Percentiles rank a stretch among this genome's conserved stretches.
phyloP scores from a whole-genome alignment of 1,284 basidiomycete species.

The Fistulinella staudtii region DNA sequence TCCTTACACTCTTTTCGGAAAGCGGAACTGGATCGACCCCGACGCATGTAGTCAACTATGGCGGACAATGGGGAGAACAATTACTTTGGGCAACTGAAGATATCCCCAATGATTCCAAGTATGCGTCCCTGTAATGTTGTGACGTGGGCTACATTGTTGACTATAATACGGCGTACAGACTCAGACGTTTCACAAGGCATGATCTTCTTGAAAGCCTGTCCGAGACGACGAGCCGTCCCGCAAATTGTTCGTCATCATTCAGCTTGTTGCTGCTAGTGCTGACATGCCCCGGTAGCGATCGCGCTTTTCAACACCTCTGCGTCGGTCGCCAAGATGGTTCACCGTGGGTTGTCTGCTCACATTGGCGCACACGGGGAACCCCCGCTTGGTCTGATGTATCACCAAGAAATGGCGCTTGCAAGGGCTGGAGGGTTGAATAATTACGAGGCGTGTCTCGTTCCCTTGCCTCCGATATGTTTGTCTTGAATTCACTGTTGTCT shows the following conservation, averaged over 20 bases:
- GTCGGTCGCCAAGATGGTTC: slow-evolving; percentile 64
- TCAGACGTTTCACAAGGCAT: slow-evolving; percentile 60
- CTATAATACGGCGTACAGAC: slow-evolving; percentile 32
- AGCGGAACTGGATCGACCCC: slow-evolving; percentile 73
- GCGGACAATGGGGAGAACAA: slow-evolving; percentile 63
- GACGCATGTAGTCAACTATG: slow-evolving; percentile 72
- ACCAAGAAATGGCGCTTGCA: slow-evolving; percentile 65
- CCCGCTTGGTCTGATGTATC: slow-evolving; percentile 70
- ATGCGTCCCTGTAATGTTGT: slow-evolving; percentile 14
- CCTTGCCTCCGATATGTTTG: not conserved
- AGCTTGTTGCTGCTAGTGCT: slow-evolving; percentile 1
- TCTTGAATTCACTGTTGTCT: not conserved
- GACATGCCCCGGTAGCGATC: slow-evolving; percentile 42
- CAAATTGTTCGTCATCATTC: slow-evolving; percentile 44
- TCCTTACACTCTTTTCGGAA: slow-evolving; percentile 52
- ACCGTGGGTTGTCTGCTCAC: slow-evolving; percentile 53
- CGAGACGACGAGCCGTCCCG: slow-evolving; percentile 58
- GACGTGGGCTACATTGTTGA: not conserved
- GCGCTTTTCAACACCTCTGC: slow-evolving; percentile 64
- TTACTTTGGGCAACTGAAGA: slow-evolving; percentile 62
- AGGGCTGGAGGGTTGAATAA: slow-evolving; percentile 51
- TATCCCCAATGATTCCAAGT: slow-evolving; percentile 65
- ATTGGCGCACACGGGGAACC: slow-evolving; percentile 76
- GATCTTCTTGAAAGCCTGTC: slow-evolving; percentile 58
- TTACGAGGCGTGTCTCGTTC: slow-evolving; percentile 39